Percentiles rank a stretch among this genome's conserved stretches.
These are phyloP conservation scores for Sphaerobolus stellatus DNA, from an alignment of 1,284 basidiomycete genomes.

Conservation along the genomic window DNA sequence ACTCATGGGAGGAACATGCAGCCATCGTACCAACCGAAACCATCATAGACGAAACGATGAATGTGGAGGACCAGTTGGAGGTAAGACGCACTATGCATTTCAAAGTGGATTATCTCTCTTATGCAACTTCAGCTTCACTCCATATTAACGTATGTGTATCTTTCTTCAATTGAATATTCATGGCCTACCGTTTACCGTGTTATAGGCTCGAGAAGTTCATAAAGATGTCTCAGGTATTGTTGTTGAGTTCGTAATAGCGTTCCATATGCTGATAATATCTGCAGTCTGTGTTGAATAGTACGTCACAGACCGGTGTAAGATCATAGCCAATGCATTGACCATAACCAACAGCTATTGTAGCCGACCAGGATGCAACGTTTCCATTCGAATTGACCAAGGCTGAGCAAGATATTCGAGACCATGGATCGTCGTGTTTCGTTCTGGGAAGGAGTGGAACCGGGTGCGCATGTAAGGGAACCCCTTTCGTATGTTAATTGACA, in stretches of 20 bases:
- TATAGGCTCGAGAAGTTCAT: constrained; percentile 64
- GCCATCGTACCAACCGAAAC: constrained; percentile 7
- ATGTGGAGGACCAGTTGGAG: constrained; percentile 44
- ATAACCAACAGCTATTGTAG: constrained; percentile 47
- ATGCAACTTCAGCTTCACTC: constrained; percentile 45
- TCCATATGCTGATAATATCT: not conserved
- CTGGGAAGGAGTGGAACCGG: constrained; percentile 72
- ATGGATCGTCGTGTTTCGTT: constrained; percentile 62
- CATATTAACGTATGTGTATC: constrained; percentile 49
- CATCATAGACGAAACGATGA: constrained; percentile 26
- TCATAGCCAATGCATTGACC: no score
- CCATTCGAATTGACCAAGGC: constrained; percentile 57
- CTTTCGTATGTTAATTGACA: constrained; percentile 3
- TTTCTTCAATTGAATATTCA: not conserved
- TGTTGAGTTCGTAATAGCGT: no score
- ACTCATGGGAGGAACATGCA: no score
- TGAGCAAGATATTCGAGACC: constrained; percentile 62
- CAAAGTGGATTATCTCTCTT: not conserved
- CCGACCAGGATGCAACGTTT: constrained; percentile 46
- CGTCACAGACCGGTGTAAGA: constrained; percentile 15
- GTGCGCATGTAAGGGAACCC: constrained; percentile 34
- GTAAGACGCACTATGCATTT: constrained; percentile 31
- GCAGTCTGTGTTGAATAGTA: constrained; percentile 56
- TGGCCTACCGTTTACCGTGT: constrained; percentile 11
- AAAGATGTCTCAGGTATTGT: constrained; percentile 48